Conservation (phyloP, 495 filamentous ascomycete genomes). For the Aspergillus hancockii region DNA sequence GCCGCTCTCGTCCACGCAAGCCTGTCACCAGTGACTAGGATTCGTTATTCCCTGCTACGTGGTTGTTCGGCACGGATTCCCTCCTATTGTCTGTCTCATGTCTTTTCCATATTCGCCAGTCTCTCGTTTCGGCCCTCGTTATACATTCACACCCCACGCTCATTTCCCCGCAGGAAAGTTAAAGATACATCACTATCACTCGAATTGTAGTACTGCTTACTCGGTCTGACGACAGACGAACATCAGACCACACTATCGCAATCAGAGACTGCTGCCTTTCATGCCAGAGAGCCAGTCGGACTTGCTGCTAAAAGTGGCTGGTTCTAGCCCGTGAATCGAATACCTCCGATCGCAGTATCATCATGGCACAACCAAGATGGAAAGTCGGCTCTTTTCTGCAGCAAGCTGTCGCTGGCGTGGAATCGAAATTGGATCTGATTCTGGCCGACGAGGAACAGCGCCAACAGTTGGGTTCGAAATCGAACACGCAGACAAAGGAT, state of each 20-base stretch:
- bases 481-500: constrained; percentile 24
- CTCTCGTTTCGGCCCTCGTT: constrained; percentile 13
- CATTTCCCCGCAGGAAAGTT: constrained; percentile 1
- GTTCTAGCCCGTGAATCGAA: neutral
- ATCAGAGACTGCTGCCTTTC: constrained; percentile 10
- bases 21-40: constrained; percentile 10
- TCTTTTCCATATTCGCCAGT: constrained; percentile 3
- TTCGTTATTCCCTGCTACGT: constrained; percentile 7
- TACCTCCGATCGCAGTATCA: constrained; percentile 6
- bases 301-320: constrained; percentile 22
- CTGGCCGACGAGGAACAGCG: constrained; percentile 71
- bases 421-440: constrained; percentile 90
- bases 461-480: constrained; percentile 29
- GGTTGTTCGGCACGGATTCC: neutral
- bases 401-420: constrained; percentile 90
- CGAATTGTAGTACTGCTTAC: neutral
- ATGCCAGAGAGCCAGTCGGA: constrained; percentile 27
- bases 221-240: constrained; percentile 19
- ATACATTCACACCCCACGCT: constrained; percentile 4
- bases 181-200: neutral
- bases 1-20: constrained; percentile 28
- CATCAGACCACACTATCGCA: constrained; percentile 25
- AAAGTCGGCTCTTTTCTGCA: constrained; percentile 75
- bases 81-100: constrained; percentile 1
- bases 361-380: constrained; percentile 48